These are phyloP conservation scores for Acarospora socialis DNA, from an alignment of 2,329 filamentous ascomycete species.

Conservation along the genomic window DNA sequence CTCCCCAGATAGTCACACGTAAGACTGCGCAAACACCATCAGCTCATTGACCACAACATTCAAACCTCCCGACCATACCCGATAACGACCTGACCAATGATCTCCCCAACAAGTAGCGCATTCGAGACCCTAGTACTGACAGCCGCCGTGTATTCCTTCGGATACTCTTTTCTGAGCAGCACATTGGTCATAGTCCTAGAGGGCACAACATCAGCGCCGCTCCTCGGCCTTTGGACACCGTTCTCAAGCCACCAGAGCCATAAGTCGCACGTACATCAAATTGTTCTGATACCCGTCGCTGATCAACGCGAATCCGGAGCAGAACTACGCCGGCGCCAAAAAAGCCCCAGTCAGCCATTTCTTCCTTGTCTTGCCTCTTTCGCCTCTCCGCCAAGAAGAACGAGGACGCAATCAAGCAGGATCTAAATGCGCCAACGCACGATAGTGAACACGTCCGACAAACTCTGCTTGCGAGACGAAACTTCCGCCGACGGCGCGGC, in stretches of 20 bases:
- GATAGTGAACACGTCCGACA: slow-evolving; percentile 20
- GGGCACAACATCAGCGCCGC: too few relatives aligned
- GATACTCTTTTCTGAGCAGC: slow-evolving; percentile 20
- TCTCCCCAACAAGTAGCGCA: slow-evolving; percentile 27
- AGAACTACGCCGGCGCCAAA: slow-evolving; percentile 12
- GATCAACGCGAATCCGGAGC: slow-evolving; percentile 19
- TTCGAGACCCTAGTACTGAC: slow-evolving; percentile 29
- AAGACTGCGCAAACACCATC: slow-evolving; percentile 15
- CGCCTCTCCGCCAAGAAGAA: too few relatives aligned
- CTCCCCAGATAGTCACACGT: slow-evolving; percentile 34
- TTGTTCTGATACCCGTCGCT: slow-evolving; percentile 25
- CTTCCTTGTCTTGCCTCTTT: background rate
- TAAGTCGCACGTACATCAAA: slow-evolving; percentile 14
- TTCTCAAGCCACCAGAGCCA: too few relatives aligned
- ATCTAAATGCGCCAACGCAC: slow-evolving; percentile 3
- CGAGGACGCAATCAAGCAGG: too few relatives aligned
- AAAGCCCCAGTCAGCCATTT: too few relatives aligned
- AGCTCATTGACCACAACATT: background rate
- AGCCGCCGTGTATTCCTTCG: slow-evolving; percentile 19
- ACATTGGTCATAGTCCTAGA: slow-evolving; percentile 21
- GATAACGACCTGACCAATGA: slow-evolving; percentile 29
- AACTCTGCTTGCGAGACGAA: slow-evolving; percentile 14
- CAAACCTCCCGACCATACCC: slow-evolving; percentile 14
- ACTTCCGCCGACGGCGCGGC: slow-evolving; percentile 10
- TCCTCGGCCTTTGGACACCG: too few relatives aligned